phyloP scores from a whole-genome alignment of 2,329 filamentous ascomycete genomes.

The Botryotinia narcissicola region DNA sequence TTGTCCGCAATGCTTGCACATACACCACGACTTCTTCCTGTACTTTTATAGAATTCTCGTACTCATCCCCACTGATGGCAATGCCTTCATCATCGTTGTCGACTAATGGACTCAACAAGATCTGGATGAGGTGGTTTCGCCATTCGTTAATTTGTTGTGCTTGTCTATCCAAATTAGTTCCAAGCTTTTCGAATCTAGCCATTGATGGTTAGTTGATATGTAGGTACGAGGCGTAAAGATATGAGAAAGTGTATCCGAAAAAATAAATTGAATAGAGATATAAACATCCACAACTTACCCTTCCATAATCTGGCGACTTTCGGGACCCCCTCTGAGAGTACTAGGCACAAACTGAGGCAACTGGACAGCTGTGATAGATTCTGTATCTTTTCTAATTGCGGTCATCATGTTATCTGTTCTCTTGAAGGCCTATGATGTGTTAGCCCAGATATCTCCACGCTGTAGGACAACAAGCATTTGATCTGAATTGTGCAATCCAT shows the following conservation, averaged over 20 bases:
- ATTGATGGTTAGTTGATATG: background rate
- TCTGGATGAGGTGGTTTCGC: constrained; percentile 69
- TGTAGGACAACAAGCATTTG: background rate
- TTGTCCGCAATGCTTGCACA: constrained; percentile 71
- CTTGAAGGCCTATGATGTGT: constrained; percentile 12
- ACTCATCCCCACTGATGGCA: constrained; percentile 85
- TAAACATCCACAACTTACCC: background rate
- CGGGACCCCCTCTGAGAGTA: constrained; percentile 48
- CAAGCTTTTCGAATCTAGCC: constrained; percentile 70
- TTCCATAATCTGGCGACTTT: constrained; percentile 15
- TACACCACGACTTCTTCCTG: constrained; percentile 91
- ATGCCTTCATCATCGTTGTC: constrained; percentile 78
- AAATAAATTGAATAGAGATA: background rate
- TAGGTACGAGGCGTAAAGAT: background rate
- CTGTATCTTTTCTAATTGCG: constrained; percentile 53
- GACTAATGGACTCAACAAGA: constrained; percentile 72
- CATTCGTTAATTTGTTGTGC: constrained; percentile 69
- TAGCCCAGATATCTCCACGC: background rate
- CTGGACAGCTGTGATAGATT: constrained; percentile 55
- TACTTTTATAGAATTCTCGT: constrained; percentile 78
- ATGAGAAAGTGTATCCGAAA: background rate
- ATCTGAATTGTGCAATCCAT: background rate
- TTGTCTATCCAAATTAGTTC: constrained; percentile 67
- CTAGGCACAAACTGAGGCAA: constrained; percentile 60
- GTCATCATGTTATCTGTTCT: constrained; percentile 65